Percentiles rank a stretch among this genome's conserved stretches.
phyloP scores from a whole-genome alignment of 1,284 basidiomycete species.

The Polyporus tsugae region DNA sequence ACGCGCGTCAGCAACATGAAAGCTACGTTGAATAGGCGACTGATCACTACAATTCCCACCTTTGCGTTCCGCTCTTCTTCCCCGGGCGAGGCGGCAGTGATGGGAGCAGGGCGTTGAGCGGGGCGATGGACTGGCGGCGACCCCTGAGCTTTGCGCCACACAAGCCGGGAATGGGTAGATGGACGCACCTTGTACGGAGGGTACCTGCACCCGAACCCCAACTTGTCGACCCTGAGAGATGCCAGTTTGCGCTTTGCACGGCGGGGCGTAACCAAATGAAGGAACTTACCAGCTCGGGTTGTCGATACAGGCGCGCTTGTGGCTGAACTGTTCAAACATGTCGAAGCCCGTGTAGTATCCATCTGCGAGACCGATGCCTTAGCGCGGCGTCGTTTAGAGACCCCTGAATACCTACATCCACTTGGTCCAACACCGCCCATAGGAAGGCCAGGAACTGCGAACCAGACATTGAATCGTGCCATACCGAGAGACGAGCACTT shows the following conservation, averaged over 20 bases:
- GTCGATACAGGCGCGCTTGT: slow-evolving; percentile 66
- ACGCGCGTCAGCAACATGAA: slow-evolving; percentile 26
- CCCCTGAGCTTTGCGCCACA: not conserved
- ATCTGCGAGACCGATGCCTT: slow-evolving; percentile 44
- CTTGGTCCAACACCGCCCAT: slow-evolving; percentile 80
- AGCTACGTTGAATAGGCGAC: slow-evolving; percentile 18
- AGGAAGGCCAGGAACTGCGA: slow-evolving; percentile 65
- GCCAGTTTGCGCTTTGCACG: not conserved
- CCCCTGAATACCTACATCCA: slow-evolving; percentile 59
- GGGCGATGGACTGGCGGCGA: slow-evolving; percentile 12
- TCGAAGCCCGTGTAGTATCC: slow-evolving; percentile 72
- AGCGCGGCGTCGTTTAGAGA: not conserved
- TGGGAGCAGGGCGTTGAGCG: slow-evolving; percentile 13
- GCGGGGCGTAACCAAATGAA: not conserved
- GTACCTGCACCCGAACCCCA: slow-evolving; percentile 62
- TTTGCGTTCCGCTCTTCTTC: slow-evolving; percentile 11
- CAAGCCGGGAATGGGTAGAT: not conserved
- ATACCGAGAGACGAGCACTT: not conserved
- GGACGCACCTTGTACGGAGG: slow-evolving; percentile 66
- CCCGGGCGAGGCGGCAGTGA: slow-evolving; percentile 49
- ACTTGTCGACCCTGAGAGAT: slow-evolving; percentile 57
- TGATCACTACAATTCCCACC: slow-evolving; percentile 31
- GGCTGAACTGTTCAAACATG: slow-evolving; percentile 75
- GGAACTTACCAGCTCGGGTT: slow-evolving; percentile 59
- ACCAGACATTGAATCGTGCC: not conserved